Evolutionary conservation across 2,329 filamentous ascomycete genomes (phyloP).

Genomic region (Beauveria caledonica): DNA sequence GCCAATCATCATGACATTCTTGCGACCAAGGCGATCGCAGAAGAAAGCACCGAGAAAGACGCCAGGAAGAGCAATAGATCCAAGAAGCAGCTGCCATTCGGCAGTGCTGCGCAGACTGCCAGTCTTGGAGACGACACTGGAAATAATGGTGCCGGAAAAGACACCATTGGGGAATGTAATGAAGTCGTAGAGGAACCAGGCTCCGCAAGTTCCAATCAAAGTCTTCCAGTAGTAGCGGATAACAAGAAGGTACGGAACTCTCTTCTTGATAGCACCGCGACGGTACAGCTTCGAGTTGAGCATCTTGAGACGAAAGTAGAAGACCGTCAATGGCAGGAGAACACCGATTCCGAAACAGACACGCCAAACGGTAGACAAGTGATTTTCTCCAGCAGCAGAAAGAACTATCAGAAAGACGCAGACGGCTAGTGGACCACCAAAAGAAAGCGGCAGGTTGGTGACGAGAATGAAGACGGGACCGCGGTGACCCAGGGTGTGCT

Average conservation of each 20-base stretch:
- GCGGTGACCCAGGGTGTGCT: constrained; percentile 29
- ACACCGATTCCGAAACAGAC: constrained; percentile 41
- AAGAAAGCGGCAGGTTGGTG: constrained; percentile 28
- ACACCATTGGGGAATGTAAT: constrained; percentile 41
- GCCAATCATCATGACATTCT: constrained; percentile 42
- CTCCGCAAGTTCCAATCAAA: constrained; percentile 43
- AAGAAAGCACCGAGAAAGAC: constrained; percentile 41
- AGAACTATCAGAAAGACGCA: constrained; percentile 39
- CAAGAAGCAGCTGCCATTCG: constrained; percentile 40
- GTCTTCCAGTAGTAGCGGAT: constrained; percentile 46
- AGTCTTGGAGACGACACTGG: constrained; percentile 25
- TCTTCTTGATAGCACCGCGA: constrained; percentile 43
- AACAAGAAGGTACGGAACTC: constrained; percentile 41
- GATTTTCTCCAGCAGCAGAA: constrained; percentile 25
- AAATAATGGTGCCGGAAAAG: constrained; percentile 36
- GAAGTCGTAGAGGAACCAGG: constrained; percentile 47
- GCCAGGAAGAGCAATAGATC: constrained; percentile 37
- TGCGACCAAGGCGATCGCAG: constrained; percentile 39
- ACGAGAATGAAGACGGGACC: constrained; percentile 38
- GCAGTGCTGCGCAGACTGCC: constrained; percentile 30
- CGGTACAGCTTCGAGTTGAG: constrained; percentile 43
- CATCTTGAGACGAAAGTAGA: constrained; percentile 48
- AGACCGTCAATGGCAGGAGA: constrained; percentile 42
- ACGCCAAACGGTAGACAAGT: constrained; percentile 36
- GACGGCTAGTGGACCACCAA: constrained; percentile 30